Evolutionary conservation across 129 eudicot genomes (phyloP).

Genomic region (Helichrysum umbraculigerum): DNA sequence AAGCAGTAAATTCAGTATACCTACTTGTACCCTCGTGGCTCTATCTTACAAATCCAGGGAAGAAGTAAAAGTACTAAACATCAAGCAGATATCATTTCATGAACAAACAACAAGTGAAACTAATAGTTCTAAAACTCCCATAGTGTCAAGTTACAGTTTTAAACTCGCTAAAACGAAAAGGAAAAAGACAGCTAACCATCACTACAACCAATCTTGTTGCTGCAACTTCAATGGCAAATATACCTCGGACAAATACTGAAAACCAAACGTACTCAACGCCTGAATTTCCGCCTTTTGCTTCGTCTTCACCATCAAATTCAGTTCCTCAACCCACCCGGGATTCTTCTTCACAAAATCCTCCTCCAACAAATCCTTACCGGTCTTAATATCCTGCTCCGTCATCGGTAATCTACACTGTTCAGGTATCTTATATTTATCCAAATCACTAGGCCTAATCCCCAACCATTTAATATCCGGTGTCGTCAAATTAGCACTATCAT

Average conservation of each 20-base stretch:
- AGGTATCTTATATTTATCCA: conserved; percentile 94
- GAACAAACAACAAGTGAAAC: not conserved
- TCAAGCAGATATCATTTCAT: conserved; percentile 16
- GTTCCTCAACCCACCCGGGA: conserved; percentile 95
- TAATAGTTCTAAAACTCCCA: not conserved
- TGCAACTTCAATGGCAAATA: conserved; percentile 91
- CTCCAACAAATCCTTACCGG: conserved; percentile 94
- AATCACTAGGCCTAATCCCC: conserved; percentile 92
- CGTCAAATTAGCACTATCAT: conserved; percentile 91
- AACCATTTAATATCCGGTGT: conserved; percentile 96
- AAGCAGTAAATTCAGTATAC: not conserved
- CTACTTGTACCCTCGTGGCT: not conserved
- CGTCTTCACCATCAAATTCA: conserved; percentile 85
- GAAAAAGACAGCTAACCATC: conserved; percentile 12
- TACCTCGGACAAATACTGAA: conserved; percentile 92
- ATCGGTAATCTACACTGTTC: conserved; percentile 96
- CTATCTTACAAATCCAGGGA: conserved; percentile 5
- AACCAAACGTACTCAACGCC: conserved; percentile 92
- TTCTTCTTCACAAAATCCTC: conserved; percentile 99
- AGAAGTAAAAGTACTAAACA: not conserved
- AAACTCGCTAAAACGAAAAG: conserved; percentile 14
- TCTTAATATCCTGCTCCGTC: conserved; percentile 96
- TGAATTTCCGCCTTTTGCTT: conserved; percentile 98
- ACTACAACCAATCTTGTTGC: conserved; percentile 92
- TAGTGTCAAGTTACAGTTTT: not conserved